These are phyloP conservation scores for Kwoniella heveanensis DNA, from an alignment of 768 basidiomycete species.

Conservation along the genomic window DNA sequence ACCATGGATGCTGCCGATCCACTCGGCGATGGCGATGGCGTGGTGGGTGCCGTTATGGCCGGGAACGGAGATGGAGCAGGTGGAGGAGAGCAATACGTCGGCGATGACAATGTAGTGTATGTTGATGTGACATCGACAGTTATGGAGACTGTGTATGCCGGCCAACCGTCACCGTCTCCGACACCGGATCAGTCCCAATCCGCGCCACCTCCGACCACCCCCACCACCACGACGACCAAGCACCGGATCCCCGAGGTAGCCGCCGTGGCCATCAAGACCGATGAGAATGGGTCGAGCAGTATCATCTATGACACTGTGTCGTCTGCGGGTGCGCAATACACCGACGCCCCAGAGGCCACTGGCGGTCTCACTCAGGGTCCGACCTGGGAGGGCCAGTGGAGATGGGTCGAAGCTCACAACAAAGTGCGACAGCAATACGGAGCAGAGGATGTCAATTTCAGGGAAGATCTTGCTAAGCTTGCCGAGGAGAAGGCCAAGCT, in stretches of 20 bases:
- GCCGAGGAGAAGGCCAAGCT: slow-evolving; percentile 17
- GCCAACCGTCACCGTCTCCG: not conserved
- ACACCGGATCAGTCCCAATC: slow-evolving; percentile 3
- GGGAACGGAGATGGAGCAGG: too few species aligned
- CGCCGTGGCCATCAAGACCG: slow-evolving; percentile 14
- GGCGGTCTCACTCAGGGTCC: not conserved
- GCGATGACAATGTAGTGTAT: not conserved
- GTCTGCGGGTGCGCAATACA: not conserved
- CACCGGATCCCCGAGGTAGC: not conserved
- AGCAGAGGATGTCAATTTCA: slow-evolving; percentile 7
- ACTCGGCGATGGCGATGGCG: not conserved
- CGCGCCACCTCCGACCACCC: not conserved
- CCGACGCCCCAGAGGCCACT: not conserved
- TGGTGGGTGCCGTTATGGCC: slow-evolving; percentile 10
- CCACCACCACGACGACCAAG: slow-evolving; percentile 1
- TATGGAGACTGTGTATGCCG: slow-evolving; percentile 1
- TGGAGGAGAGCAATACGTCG: not conserved
- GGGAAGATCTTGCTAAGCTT: slow-evolving; percentile 5
- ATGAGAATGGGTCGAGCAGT: slow-evolving; percentile 1
- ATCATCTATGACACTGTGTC: not conserved
- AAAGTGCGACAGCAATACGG: slow-evolving; percentile 9
- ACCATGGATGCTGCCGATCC: not conserved
- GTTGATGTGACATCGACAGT: slow-evolving; percentile 17
- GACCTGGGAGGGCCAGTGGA: not conserved
- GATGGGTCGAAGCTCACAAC: slow-evolving; percentile 22